Evolutionary conservation across 345 rosid genomes (phyloP).

Genomic region (Linum trigynum): DNA sequence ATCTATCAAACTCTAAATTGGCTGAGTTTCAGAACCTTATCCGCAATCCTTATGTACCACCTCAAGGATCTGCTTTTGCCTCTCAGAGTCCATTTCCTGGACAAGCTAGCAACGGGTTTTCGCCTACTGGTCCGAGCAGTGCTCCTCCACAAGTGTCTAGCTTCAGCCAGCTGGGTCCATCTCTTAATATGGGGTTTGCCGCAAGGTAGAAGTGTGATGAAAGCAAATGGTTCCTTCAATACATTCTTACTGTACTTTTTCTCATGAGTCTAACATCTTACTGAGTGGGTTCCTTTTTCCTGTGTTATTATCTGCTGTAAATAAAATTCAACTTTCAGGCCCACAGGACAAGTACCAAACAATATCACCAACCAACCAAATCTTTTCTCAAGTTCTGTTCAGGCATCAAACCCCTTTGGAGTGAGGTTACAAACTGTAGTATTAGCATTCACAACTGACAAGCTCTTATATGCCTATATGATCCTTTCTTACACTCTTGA

Average conservation of each 20-base stretch:
- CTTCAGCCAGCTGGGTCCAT: conserved; percentile 38
- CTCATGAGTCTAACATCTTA: not conserved
- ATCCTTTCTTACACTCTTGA: conserved; percentile 3
- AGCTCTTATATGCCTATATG: not conserved
- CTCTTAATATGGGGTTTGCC: conserved; percentile 28
- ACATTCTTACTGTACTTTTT: not conserved
- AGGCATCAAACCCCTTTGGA: conserved; percentile 4
- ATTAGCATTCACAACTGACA: not conserved
- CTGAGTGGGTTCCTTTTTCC: not conserved
- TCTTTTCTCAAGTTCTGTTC: not conserved
- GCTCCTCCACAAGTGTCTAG: conserved; percentile 36
- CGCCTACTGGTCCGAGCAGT: conserved; percentile 34
- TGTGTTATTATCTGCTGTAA: too few relatives aligned
- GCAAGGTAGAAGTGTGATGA: conserved; percentile 20
- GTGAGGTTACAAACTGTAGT: conserved; percentile 10
- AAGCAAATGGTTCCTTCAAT: not conserved
- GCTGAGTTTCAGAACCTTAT: conserved; percentile 57
- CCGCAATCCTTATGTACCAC: conserved; percentile 40
- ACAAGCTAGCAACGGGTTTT: conserved; percentile 22
- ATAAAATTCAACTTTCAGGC: not conserved
- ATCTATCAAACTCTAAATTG: conserved; percentile 46
- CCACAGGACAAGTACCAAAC: not conserved
- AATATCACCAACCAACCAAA: not conserved
- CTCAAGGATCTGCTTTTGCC: conserved; percentile 19
- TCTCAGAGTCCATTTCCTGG: conserved; percentile 26